Evolutionary conservation across 805 yeast genomes (phyloP), one percentile per base, ranked within the genome.

Genomic region (Ogataea polymorpha): DNA sequence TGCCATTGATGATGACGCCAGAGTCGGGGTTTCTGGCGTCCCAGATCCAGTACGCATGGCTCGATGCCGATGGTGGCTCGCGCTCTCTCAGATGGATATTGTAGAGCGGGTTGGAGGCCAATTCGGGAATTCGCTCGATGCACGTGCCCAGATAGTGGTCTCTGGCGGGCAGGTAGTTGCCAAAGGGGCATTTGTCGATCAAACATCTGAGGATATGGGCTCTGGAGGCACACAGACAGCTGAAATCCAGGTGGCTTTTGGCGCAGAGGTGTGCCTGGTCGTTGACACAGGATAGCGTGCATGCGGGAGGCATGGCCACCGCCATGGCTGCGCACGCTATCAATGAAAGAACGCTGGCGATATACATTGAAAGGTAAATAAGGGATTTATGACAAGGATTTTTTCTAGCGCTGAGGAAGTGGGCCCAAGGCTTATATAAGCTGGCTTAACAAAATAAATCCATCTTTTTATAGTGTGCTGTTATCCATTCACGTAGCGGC

Each of bases 131-230:
- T 21, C 66, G 66, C 53, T 72, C 77, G 39, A 66, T 47, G 40
- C 77, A 74, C 5, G 75, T 69, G 2, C 77, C 79, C 36, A 65
- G 48, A 44, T 51, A 73, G 53, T 74, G 79, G 47, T 74, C 78
- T 53, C 77, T 59, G 9, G 77, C 66, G n/a, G 70, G 59, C 24
- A 66, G 57, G 43, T 64, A 72, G 23, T 58, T 59, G 1, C 73
- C 73, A 32, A 61, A 65, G 1, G 73, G 71, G 48, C 77, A 71
- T 11, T 55, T 54, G 29, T 66, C 71, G 10, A 62, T 63, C 21
- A 72, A 48, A 46, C 79, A 73, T 13, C 65, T 40, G 25, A 55
- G 64, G n/a, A 71, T 36, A 4, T 37, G 43, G 5, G 34, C 20
- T 18, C 54, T 45, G 4, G 52, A 47, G 10, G 40, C 49, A 50